Conservation (phyloP, 331 rosid species). For the Acacia pycnantha region DNA sequence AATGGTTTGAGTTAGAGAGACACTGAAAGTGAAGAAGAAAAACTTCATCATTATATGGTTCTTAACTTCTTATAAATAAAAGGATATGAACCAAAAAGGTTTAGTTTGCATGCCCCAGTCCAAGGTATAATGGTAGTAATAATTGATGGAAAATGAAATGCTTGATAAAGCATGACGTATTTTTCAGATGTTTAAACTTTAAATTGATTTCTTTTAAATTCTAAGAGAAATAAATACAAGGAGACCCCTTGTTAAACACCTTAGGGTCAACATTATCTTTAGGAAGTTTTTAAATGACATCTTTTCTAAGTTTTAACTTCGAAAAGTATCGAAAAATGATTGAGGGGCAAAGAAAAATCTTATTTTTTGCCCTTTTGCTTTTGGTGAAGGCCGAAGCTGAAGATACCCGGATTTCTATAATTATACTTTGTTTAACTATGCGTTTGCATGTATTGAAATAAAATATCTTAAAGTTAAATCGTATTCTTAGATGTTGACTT, state of each 20-base stretch:
- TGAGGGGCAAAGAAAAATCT: neutral
- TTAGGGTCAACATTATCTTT: neutral
- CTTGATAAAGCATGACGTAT: neutral
- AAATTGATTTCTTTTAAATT: neutral
- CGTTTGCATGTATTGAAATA: neutral
- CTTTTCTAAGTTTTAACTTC: neutral
- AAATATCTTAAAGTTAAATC: neutral
- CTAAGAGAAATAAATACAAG: neutral
- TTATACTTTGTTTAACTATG: neutral
- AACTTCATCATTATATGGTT: slow-evolving; percentile 8
- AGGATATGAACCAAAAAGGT: neutral
- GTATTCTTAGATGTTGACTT: neutral
- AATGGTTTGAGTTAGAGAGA: neutral
- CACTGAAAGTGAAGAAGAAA: neutral
- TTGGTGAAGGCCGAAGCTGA: neutral
- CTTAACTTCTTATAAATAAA: neutral
- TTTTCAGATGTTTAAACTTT: neutral
- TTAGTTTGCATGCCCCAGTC: neutral
- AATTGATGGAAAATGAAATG: neutral
- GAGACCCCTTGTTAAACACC: neutral
- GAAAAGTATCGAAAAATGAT: neutral
- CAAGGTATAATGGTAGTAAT: neutral
- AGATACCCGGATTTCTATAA: neutral
- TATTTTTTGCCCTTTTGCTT: neutral
- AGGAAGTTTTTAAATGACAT: neutral